These are phyloP conservation scores for Aspergillus bombycis DNA, from an alignment of 2,329 filamentous ascomycete species.

Conservation along the genomic window DNA sequence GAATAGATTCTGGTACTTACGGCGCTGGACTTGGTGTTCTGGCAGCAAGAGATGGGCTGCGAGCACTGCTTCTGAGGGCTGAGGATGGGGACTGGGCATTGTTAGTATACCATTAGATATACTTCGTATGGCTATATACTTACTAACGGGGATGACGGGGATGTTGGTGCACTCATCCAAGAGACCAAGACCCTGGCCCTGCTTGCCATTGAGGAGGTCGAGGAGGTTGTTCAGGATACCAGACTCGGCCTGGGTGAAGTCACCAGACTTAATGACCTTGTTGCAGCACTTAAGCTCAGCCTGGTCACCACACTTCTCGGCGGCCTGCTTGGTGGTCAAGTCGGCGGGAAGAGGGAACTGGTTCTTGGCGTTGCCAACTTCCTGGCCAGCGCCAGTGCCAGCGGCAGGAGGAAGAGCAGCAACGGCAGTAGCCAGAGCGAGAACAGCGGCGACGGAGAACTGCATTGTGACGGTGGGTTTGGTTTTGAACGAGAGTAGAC, in stretches of 20 bases:
- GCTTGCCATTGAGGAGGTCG: conserved; percentile 37
- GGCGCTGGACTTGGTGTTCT: conserved; percentile 37
- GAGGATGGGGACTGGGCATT: conserved; percentile 32
- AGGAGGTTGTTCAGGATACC: conserved; percentile 40
- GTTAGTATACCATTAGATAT: conserved; percentile 1
- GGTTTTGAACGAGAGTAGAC: conserved; percentile 32
- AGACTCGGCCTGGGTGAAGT: conserved; percentile 35
- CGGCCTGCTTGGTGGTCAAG: conserved; percentile 41
- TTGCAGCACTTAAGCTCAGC: conserved; percentile 45
- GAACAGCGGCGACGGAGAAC: conserved; percentile 38
- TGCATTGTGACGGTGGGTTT: conserved; percentile 42
- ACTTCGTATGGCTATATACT: background rate
- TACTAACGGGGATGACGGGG: conserved; percentile 30
- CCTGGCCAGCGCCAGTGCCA: conserved; percentile 33
- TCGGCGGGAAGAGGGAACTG: conserved; percentile 36
- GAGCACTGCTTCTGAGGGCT: conserved; percentile 44
- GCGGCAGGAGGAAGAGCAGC: conserved; percentile 32
- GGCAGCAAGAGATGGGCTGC: conserved; percentile 46
- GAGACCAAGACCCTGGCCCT: conserved; percentile 40
- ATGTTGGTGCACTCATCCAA: conserved; percentile 49
- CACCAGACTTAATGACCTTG: conserved; percentile 41
- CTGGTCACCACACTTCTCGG: conserved; percentile 43
- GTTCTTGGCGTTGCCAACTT: conserved; percentile 37
- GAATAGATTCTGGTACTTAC: conserved; percentile 19
- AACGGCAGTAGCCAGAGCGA: conserved; percentile 39